Evolutionary conservation across 2,329 filamentous ascomycete species (phyloP), one percentile per base, ranked within the genome.

Genomic region (Aureobasidium melanogenum): DNA sequence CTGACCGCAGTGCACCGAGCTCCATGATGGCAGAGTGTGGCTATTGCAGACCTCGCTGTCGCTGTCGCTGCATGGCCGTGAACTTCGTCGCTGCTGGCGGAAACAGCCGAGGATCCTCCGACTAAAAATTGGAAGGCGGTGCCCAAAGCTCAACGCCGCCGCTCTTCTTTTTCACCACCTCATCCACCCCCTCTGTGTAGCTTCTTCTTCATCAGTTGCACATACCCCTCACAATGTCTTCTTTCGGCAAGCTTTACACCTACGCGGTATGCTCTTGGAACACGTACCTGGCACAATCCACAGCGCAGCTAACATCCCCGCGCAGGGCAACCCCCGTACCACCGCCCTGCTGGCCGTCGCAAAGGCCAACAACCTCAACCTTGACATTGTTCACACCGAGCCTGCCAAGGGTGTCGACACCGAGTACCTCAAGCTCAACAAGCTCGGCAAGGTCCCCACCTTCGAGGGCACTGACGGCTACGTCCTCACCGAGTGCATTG

Each of bases 181-280:
- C 76, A 12, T 77, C 43, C 50, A 43, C 43, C 44, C 54, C 22
- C 43, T 62, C 30, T 57, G 30, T 62, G 34, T 51, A 43, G 48
- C 39, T 61, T 61, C 48, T 44, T 22, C 28, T 38, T 56, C 55
- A 62, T 43, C 62, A 43, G 36, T 51, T 24, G 47, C 43, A 61
- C 38, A 46, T 44, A 63, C 56, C 46, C 46, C 47, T 61, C 66
- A 69, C 47, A 62, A 73, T 72, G 70, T 84, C 89, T 76, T 84
- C 89, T 76, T 97, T 99, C 85, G 94, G 94, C 82, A 99, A 96
- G 84, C 86, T 99, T 74, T 97, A 94, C 86, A 89, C 88, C 76
- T 85, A 84, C 78, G 76, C 84, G 80, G 93, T 96, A 87, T 70
- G 81, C 39, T 41, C 8, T 8, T 5, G 10, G 1, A 10, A 12